Base-by-base conservation (phyloP, 164 flowering plant genomes). In the Cinnamomum chago region DNA sequence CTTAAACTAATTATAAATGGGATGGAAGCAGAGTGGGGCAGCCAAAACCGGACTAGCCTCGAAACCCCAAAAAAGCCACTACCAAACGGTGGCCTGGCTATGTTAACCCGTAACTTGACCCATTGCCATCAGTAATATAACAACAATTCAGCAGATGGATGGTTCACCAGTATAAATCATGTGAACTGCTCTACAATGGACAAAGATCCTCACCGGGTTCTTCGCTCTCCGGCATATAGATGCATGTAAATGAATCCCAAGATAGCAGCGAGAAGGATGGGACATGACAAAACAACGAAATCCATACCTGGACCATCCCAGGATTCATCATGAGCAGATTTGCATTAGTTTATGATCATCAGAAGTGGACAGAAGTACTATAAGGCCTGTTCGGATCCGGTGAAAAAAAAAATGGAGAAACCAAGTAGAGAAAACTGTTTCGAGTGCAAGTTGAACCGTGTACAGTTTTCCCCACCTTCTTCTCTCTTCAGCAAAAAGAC, bases 241-340 rank as follows among this genome's bases (percentile, higher is more conserved):
- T 83, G 84, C 79, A 89, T 58, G 85, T 84, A 89, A 51, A 91
- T 14, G 1, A 76, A 80, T 75, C 91, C 97, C 70, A 85, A 52
- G 51, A 88, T 83, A 65, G 89, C 90, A 68, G 86, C 51, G 58
- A 82, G 86, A 76, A 90, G 77, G 10, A 87, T 51, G 27, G 97
- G 96, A 74, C 86, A 84, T 6, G 95, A 78, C 55, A 77, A 89
- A 27, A 88, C 94, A 23, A 75, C 82, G 79, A 91, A 89, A 71
- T 89, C 78, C 47, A 88, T 88, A 75, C 95, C 98, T 93, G 23
- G 10, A 28, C 23, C 27, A 18, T 20, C 35, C 33, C 33, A 23
- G 75, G 12, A 64, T 14, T 65, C 68, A 22, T 62, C 62, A n/a
- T n/a, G 27, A 11, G 66, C 3, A 22, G 66, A 64, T 11, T 11